These are phyloP conservation scores for Tetrahymena elliotti DNA, from an alignment of 73 alveolate genomes.

Conservation along the genomic window DNA sequence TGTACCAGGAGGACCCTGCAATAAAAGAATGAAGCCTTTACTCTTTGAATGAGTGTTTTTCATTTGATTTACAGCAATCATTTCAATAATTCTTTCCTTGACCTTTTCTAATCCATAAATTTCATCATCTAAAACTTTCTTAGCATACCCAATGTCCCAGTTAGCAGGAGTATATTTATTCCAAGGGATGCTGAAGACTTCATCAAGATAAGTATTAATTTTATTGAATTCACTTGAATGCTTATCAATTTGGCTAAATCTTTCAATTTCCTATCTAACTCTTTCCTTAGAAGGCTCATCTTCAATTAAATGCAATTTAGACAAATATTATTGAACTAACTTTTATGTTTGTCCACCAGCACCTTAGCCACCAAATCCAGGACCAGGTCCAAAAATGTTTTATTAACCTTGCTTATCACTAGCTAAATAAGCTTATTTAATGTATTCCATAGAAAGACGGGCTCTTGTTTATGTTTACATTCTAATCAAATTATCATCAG, in stretches of 20 bases:
- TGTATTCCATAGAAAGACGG: not conserved
- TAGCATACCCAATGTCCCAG: slow-evolving; percentile 67
- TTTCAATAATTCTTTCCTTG: slow-evolving; percentile 71
- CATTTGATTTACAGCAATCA: slow-evolving; percentile 67
- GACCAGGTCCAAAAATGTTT: not conserved
- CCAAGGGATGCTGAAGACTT: slow-evolving; percentile 76
- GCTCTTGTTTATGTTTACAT: not conserved
- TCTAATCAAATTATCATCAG: not conserved
- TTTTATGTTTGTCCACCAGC: not conserved
- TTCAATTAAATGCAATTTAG: slow-evolving; percentile 4
- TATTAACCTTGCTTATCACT: slow-evolving; percentile 6
- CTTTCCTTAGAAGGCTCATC: slow-evolving; percentile 36
- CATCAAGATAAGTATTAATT: slow-evolving; percentile 51
- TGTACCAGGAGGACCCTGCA: slow-evolving; percentile 84
- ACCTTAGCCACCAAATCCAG: not conserved
- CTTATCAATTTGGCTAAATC: slow-evolving; percentile 25
- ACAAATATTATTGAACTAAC: slow-evolving; percentile 4
- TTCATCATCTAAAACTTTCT: slow-evolving; percentile 43
- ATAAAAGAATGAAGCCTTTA: slow-evolving; percentile 65
- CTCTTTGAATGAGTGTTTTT: slow-evolving; percentile 45
- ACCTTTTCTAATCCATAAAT: slow-evolving; percentile 65
- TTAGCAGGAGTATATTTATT: slow-evolving; percentile 53
- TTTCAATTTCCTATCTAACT: slow-evolving; percentile 22
- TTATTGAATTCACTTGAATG: slow-evolving; percentile 19
- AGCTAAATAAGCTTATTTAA: not conserved